Base-by-base conservation (phyloP, 2,329 filamentous ascomycete genomes). In the Aspergillus sp. region DNA sequence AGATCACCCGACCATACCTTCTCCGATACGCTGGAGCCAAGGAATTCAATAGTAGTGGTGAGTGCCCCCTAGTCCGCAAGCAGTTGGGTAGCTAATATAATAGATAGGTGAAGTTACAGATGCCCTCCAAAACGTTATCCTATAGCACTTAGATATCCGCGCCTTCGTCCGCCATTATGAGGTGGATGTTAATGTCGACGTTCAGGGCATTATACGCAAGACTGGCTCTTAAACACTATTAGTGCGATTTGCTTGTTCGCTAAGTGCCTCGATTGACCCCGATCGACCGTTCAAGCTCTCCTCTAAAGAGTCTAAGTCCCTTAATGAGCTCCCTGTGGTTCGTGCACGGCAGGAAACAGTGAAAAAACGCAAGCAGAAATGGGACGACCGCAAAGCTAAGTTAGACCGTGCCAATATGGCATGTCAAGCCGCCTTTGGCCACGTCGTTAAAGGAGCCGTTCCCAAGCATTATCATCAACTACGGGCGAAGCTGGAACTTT, bases 31-130 rank as follows among this genome's bases (percentile, higher is more conserved):
- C 40, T 13, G 44, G 28, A 44, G 52, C 52, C n/a, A 62, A 62
- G 36, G 53, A 44, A 3, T 59, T 64, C 29, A 61, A 63, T 37
- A 35, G 57, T 27, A 61, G 55, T 35, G 17, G 52, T 63, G 44
- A 52, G 55, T 52, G 54, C 26, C 39, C 52, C 20, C 51, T 55
- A 20, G n/a, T 24, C 29, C 19, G 28, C 15, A 30, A 11, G 15
- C 29, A 34, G 28, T 32, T 25, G 26, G 8, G 25, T 34, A 26
- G 24, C 40, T 37, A 39, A 38, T 28, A 8, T 25, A 30, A 13
- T 32, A 29, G 35, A 35, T 29, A 50, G 47, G 34, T 15, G 43
- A 50, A 16, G 34, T 52, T 35, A 40, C 40, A 1, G 34, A 48
- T 35, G 30, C 35, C 17, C 26, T 51, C 4, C 41, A 50, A 32